Conservation (phyloP, 495 filamentous ascomycete species). For the Xanthoparmelia taractica region DNA sequence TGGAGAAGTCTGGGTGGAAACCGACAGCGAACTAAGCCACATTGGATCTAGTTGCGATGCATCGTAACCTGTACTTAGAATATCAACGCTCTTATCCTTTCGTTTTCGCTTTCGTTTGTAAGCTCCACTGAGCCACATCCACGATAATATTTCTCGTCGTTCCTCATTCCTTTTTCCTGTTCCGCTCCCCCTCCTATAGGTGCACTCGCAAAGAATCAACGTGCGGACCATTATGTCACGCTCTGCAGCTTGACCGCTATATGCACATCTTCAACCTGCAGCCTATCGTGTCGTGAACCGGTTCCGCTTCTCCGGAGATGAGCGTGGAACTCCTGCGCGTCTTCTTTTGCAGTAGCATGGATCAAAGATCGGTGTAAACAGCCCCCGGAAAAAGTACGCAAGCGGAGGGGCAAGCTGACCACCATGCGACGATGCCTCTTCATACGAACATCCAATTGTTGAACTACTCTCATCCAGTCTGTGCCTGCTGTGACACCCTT, state of each 20-base stretch:
- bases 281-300: neutral
- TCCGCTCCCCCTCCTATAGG: neutral
- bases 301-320: neutral
- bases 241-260: neutral
- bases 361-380: neutral
- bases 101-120: neutral
- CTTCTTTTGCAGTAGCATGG: neutral
- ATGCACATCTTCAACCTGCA: neutral
- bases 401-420: neutral
- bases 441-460: neutral
- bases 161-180: neutral
- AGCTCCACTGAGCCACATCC: neutral
- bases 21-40: neutral
- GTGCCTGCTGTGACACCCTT: neutral
- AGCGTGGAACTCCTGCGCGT: neutral
- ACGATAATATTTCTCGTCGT: neutral
- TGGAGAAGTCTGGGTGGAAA: neutral
- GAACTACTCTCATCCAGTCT: neutral
- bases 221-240: neutral
- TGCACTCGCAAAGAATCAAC: neutral
- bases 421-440: neutral
- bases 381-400: neutral
- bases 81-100: neutral
- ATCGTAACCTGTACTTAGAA: neutral
- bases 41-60: neutral